phyloP scores from a whole-genome alignment of 768 basidiomycete genomes.

The Termitomyces sp. region DNA sequence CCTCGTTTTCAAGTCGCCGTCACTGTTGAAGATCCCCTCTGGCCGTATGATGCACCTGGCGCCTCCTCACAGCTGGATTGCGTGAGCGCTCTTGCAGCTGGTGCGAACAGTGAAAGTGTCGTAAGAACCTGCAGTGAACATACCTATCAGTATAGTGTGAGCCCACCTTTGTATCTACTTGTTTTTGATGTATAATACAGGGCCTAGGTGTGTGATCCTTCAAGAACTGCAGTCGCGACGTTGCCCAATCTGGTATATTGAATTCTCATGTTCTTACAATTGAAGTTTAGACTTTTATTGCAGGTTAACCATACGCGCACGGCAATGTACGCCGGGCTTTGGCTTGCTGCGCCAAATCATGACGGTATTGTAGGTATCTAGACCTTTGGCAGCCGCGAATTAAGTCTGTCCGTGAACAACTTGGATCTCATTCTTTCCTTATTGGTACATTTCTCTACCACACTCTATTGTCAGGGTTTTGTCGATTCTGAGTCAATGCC shows the following conservation, averaged over 20 bases:
- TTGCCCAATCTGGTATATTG: conserved; percentile 38
- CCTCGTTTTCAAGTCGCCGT: conserved; percentile 46
- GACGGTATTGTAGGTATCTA: conserved; percentile 32
- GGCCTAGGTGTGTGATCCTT: conserved; percentile 33
- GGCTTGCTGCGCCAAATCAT: not conserved
- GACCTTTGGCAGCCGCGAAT: conserved; percentile 53
- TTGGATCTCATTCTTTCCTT: conserved; percentile 42
- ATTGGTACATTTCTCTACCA: conserved; percentile 27
- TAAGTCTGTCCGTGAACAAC: conserved; percentile 35
- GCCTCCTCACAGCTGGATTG: conserved; percentile 42
- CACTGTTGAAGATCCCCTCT: conserved; percentile 44
- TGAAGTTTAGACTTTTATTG: not conserved
- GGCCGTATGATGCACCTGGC: conserved; percentile 40
- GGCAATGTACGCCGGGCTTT: conserved; percentile 28
- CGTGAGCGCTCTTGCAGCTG: conserved; percentile 42
- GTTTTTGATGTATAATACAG: not conserved
- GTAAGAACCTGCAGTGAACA: conserved; percentile 47
- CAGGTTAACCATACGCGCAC: conserved; percentile 51
- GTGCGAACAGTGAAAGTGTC: conserved; percentile 33
- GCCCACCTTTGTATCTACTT: conserved; percentile 7
- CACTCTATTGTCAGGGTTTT: not conserved
- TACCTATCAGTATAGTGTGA: conserved; percentile 47
- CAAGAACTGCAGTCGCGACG: conserved; percentile 38
- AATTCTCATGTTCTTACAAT: not conserved
- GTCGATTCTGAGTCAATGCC: not conserved